These are phyloP conservation scores for Moelleriella libera DNA, from an alignment of 2,329 filamentous ascomycete species.

Conservation along the genomic window DNA sequence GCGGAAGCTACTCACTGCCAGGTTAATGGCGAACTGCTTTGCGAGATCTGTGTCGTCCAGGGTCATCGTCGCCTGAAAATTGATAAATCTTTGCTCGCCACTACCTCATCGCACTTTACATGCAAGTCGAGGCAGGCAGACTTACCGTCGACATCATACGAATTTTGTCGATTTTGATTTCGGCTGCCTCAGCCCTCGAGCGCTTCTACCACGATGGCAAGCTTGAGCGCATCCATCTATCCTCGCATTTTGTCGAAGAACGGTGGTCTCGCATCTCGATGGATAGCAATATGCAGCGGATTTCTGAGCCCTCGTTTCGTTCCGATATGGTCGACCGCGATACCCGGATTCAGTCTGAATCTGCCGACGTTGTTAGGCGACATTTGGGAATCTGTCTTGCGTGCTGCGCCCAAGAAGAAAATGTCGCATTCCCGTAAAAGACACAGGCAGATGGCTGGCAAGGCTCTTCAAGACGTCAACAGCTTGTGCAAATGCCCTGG, in stretches of 20 bases:
- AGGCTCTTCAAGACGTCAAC: slow-evolving; percentile 83
- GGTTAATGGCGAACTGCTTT: not conserved
- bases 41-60: too few species aligned
- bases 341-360: slow-evolving; percentile 44
- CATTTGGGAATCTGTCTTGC: slow-evolving; percentile 85
- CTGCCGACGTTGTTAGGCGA: slow-evolving; percentile 53
- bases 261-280: slow-evolving; percentile 25
- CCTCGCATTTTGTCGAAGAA: slow-evolving; percentile 34
- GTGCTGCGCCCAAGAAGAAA: slow-evolving; percentile 96
- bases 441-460: slow-evolving; percentile 87
- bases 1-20: not conserved
- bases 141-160: not conserved
- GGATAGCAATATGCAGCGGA: slow-evolving; percentile 27
- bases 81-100: too few species aligned
- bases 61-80: too few species aligned
- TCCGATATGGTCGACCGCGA: slow-evolving; percentile 38
- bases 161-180: not conserved
- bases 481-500: slow-evolving; percentile 77
- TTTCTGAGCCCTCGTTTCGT: slow-evolving; percentile 33
- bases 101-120: too few species aligned
- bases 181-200: not conserved
- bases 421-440: slow-evolving; percentile 93
- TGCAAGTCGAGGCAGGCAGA: too few species aligned
- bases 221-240: slow-evolving; percentile 31
- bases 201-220: slow-evolving; percentile 1